Percentiles rank a stretch among this genome's conserved stretches.
These are phyloP conservation scores for Ascochyta fabae DNA, from an alignment of 2,329 filamentous ascomycete genomes.

Conservation along the genomic window DNA sequence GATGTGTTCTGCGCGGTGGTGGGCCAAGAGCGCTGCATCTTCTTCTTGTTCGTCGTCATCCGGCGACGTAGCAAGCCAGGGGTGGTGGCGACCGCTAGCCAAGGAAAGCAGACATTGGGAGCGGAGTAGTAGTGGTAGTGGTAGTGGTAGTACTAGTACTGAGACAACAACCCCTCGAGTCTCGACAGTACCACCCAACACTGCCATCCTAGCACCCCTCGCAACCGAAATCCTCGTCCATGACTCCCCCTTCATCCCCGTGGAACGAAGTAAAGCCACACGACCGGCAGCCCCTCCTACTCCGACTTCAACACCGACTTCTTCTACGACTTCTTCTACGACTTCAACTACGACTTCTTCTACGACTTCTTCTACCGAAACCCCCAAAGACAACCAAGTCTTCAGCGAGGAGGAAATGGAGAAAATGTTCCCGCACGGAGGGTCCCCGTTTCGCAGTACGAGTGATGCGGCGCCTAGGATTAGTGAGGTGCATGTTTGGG, in stretches of 20 bases:
- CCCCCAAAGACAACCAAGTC: conserved; percentile 9
- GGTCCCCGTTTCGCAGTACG: conserved; percentile 55
- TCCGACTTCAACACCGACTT: too few relatives aligned
- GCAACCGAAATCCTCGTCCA: too few relatives aligned
- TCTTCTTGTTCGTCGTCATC: conserved; percentile 24
- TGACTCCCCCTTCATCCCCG: background rate
- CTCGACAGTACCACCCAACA: background rate
- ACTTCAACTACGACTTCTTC: too few relatives aligned
- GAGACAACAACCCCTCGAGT: background rate
- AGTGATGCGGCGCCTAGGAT: conserved; percentile 59
- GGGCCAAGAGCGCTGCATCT: conserved; percentile 55
- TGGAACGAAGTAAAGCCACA: background rate
- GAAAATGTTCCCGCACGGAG: conserved; percentile 51
- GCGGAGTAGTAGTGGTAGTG: conserved; percentile 33
- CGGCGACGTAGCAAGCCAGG: conserved; percentile 26
- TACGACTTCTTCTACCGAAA: too few relatives aligned
- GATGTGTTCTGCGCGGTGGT: conserved; percentile 77
- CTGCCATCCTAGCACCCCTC: background rate
- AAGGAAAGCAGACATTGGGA: conserved; percentile 73
- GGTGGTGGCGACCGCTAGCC: conserved; percentile 74
- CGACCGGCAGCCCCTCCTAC: too few relatives aligned
- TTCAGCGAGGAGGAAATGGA: conserved; percentile 26
- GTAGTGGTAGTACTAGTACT: conserved; percentile 1
- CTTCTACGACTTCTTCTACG: too few relatives aligned
- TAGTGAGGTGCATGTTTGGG: conserved; percentile 61